Evolutionary conservation across 2,329 filamentous ascomycete species (phyloP), one percentile per base, ranked within the genome.

Genomic region (Neocucurbitaria cava): DNA sequence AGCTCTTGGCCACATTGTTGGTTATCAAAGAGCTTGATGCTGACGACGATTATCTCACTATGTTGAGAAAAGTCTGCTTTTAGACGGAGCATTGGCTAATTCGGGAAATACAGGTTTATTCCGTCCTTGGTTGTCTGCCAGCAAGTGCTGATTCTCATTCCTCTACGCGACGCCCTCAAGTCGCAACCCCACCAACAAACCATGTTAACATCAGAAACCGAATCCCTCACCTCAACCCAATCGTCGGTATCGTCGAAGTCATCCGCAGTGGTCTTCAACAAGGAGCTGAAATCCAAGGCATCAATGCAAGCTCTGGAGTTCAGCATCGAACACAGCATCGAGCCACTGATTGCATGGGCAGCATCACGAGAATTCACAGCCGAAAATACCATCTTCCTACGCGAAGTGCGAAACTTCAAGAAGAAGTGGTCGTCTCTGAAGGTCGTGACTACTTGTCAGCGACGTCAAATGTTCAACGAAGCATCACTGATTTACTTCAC

Each of bases 401-500:
- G 73, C n/a, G 71, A 75, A 64, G 73, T 74, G 2, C 70, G 71
- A 18, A 75, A 73, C 56, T 76, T 72, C 59, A 70, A 66, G 44
- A 71, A 68, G 52, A 75, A 74, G 46, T 76, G 73, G 73, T 62
- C 57, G 0, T 39, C 46, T 3, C 54, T 73, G 1, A 59, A 56
- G 20, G 59, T 54, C 24, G 64, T 75, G 1, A 73, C 68, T 1
- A 71, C 71, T 1, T 54, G 63, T 0, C 72, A 76, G 45, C 62
- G 72, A 26, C 64, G 70, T 21, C 71, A 74, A 44, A 74, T 74
- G 71, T 73, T 72, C 57, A 73, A 61, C 36, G 72, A 76, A 49
- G 73, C 73, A 13, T 72, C 70, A 0, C 66, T 76, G 38, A 74
- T 76, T 53, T 76, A 69, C 60, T 75, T 73, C 58, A 73, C 72